Evolutionary conservation across 2,329 filamentous ascomycete genomes (phyloP).

Genomic region (Thielaviopsis musarum): DNA sequence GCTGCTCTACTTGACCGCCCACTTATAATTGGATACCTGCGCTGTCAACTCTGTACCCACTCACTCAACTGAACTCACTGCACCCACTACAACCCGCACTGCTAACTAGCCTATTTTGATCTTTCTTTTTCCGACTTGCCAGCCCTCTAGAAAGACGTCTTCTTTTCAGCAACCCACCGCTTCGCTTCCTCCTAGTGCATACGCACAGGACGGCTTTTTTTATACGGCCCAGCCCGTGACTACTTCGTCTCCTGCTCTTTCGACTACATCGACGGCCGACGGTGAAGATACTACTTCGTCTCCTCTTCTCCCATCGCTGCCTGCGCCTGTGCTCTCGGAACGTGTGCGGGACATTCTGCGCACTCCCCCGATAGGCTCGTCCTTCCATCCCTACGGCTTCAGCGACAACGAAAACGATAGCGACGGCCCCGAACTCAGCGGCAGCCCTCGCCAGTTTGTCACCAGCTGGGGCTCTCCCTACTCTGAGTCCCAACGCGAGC

Average conservation of each 20-base stretch:
- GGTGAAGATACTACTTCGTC: slow-evolving; percentile 33
- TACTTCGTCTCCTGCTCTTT: slow-evolving; percentile 38
- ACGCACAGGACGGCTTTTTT: slow-evolving; percentile 39
- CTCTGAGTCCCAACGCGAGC: slow-evolving; percentile 40
- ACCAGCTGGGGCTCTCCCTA: slow-evolving; percentile 92
- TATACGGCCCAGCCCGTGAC: slow-evolving; percentile 23
- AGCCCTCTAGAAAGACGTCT: slow-evolving; percentile 33
- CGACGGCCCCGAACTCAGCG: slow-evolving; percentile 11
- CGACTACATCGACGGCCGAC: slow-evolving; percentile 44
- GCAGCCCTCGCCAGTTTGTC: slow-evolving; percentile 25
- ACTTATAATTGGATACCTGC: neutral
- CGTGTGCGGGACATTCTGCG: slow-evolving; percentile 37
- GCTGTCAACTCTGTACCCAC: neutral
- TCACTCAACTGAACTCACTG: neutral
- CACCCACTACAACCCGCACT: neutral
- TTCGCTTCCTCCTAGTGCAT: slow-evolving; percentile 40
- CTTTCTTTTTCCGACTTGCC: slow-evolving; percentile 9
- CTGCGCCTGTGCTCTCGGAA: slow-evolving; percentile 38
- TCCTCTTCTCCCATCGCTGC: slow-evolving; percentile 40
- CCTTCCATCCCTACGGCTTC: slow-evolving; percentile 9
- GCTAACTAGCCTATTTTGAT: neutral
- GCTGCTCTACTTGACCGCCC: neutral
- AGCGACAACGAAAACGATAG: slow-evolving; percentile 15
- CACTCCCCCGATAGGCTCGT: slow-evolving; percentile 27
- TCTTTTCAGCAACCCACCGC: slow-evolving; percentile 28